Base-by-base conservation (phyloP, 2,329 filamentous ascomycete genomes). In the Ophioceras dolichostomum region DNA sequence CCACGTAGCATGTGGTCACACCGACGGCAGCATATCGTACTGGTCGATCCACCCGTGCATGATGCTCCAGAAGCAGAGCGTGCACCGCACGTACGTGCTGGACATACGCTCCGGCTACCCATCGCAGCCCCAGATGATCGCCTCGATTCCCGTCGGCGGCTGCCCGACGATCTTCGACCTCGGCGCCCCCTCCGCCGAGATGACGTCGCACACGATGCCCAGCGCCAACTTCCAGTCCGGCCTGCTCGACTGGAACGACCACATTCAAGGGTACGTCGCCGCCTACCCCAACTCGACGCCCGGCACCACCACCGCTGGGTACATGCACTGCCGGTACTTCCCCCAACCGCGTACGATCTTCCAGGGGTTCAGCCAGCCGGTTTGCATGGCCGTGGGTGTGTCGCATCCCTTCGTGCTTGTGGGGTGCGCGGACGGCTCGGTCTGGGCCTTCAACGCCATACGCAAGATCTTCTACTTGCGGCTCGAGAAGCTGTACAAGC, bases 61-160 rank as follows among this genome's bases (percentile, higher is more conserved):
- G 19, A 53, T 73, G 36, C 56, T 76, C 20, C 64, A 65, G 30
- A 64, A 72, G 3, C 63, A 70, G 34, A 60, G 66, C 4, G 57
- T 68, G n/a, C 72, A 76, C 46, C 63, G 66, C 41, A 71, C 63
- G 34, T 55, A 62, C 37, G 58, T 76, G 4, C 59, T 75, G 41
- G 69, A 76, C 45, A 61, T 77, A 22, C 61, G 62, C 40, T 68
- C 70, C 0, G 70, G 63, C 16, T 75, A 72, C 43, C 73, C 73
- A 4, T 70, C 71, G 1, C 57, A 68, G 39, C 72, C 73, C 0
- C 70, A 69, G 43, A 49, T 74, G 8, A 56, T 76, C n/a, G 64
- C 67, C 6, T 72, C 71, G 2, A 60, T 64, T 4, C 71, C 73
- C 0, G 58, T 75, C 12, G 70, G 69, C 16, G 73, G 73, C 37